Conservation (phyloP, 139 green algal genomes). For the Yamagishiella unicocca region DNA sequence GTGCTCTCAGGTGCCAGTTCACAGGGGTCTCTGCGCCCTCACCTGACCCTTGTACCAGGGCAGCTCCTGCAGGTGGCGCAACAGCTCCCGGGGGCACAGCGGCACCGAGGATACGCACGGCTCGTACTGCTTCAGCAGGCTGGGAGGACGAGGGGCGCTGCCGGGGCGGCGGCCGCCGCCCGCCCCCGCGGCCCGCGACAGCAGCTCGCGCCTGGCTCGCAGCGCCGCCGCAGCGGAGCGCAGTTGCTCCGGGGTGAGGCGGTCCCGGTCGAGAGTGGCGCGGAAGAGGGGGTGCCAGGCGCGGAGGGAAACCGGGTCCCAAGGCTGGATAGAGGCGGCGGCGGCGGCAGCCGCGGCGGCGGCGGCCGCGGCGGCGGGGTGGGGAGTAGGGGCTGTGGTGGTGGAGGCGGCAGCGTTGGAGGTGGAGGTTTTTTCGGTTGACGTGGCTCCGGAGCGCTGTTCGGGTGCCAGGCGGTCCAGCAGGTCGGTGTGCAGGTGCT, state of each 20-base stretch:
- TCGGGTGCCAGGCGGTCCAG: background rate
- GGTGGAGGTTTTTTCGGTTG: background rate
- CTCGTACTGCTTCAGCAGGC: constrained; percentile 52
- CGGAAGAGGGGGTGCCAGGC: constrained; percentile 53
- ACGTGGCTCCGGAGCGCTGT: background rate
- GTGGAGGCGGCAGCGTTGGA: background rate
- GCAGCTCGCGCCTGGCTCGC: background rate
- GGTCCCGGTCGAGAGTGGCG: background rate
- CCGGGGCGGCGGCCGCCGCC: background rate
- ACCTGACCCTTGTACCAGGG: constrained; percentile 78
- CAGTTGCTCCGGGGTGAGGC: constrained; percentile 33
- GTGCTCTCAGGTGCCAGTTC: no score
- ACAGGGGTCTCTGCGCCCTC: no score
- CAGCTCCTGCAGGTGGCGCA: constrained; percentile 76
- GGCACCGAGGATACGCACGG: background rate
- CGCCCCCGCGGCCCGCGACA: background rate
- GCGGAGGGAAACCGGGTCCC: constrained; percentile 39
- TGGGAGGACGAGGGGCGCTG: constrained; percentile 39
- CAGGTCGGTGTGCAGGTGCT: constrained; percentile 45
- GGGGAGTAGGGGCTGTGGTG: background rate
- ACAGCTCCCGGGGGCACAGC: constrained; percentile 60
- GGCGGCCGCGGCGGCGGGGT: background rate
- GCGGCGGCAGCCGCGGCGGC: background rate
- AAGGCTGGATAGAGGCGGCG: background rate
- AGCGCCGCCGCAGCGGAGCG: constrained; percentile 12